Conservation (phyloP, 345 rosid species). For the Viola odorata region DNA sequence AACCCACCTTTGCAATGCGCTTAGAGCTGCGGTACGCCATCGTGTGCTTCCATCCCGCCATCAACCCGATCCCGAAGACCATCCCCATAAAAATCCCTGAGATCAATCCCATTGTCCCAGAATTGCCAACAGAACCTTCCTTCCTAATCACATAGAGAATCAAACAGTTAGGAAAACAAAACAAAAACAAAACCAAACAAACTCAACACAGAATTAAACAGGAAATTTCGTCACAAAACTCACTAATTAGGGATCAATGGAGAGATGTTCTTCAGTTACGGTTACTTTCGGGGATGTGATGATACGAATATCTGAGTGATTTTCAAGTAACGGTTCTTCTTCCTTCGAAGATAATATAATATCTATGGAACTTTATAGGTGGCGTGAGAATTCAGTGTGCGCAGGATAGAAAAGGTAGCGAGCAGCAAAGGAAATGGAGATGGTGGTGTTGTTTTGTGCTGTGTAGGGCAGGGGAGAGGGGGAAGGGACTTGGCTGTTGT, state of each 20-base stretch:
- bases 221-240: no score
- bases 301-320: no score
- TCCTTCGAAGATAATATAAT: no score
- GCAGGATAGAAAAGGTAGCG: neutral
- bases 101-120: slow-evolving; percentile 76
- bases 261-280: no score
- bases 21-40: slow-evolving; percentile 78
- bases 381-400: no score
- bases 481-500: neutral
- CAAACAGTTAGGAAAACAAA: neutral
- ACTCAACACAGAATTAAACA: no score
- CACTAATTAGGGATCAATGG: no score
- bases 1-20: slow-evolving; percentile 69
- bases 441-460: neutral
- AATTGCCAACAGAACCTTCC: neutral
- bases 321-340: no score
- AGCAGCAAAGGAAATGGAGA: neutral
- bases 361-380: no score
- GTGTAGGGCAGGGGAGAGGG: slow-evolving; percentile 23
- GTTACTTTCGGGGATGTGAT: no score
- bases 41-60: slow-evolving; percentile 97
- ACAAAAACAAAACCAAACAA: neutral
- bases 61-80: slow-evolving; percentile 71
- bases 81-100: slow-evolving; percentile 83
- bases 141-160: neutral